These are phyloP conservation scores for Cucurbitaria berberidis DNA, from an alignment of 2,329 filamentous ascomycete genomes.

Conservation along the genomic window DNA sequence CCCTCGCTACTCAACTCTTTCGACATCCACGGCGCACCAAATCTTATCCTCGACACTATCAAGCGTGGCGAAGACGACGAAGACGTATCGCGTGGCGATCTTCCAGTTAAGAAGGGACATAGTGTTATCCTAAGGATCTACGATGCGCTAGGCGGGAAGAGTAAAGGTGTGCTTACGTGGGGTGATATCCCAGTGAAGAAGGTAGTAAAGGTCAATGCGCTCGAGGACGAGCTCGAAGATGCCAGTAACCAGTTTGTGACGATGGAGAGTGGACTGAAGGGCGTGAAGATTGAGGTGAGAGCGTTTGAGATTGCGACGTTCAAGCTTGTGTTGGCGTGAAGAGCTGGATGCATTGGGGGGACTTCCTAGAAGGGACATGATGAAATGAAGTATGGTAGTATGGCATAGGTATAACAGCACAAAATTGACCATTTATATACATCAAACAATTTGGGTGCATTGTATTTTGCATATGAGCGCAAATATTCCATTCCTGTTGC, in stretches of 20 bases:
- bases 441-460: too few species aligned
- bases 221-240: slow-evolving; percentile 83
- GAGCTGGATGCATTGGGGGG: background rate
- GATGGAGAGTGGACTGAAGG: slow-evolving; percentile 54
- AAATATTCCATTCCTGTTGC: too few species aligned
- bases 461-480: too few species aligned
- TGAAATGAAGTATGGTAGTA: too few species aligned
- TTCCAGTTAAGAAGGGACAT: slow-evolving; percentile 70
- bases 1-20: slow-evolving; percentile 61
- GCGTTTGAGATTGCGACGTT: slow-evolving; percentile 88
- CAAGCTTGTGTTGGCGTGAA: slow-evolving; percentile 56
- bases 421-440: too few species aligned
- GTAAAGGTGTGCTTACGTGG: slow-evolving; percentile 72
- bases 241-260: slow-evolving; percentile 16
- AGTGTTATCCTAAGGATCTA: slow-evolving; percentile 87
- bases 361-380: too few species aligned
- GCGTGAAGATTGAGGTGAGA: slow-evolving; percentile 63
- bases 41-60: slow-evolving; percentile 83
- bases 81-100: slow-evolving; percentile 59
- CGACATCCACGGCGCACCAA: slow-evolving; percentile 66
- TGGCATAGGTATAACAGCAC: too few species aligned
- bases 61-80: slow-evolving; percentile 76
- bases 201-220: slow-evolving; percentile 81
- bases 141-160: slow-evolving; percentile 84
- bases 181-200: slow-evolving; percentile 71